These are phyloP conservation scores for Podospora bellae-mahoneyi DNA, from an alignment of 495 filamentous ascomycete genomes.

Conservation along the genomic window DNA sequence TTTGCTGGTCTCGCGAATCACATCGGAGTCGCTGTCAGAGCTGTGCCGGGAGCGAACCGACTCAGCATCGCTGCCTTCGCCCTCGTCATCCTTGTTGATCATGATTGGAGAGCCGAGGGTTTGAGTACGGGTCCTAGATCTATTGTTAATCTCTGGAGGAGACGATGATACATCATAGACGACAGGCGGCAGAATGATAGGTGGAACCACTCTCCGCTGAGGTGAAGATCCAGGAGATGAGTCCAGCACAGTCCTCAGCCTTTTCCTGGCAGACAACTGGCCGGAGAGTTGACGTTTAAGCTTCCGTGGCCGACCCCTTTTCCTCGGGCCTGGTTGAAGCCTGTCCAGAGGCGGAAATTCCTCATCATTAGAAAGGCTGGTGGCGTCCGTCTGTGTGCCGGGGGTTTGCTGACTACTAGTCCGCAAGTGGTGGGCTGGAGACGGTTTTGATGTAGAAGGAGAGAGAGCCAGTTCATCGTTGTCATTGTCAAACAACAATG, in stretches of 20 bases:
- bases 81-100: conserved; percentile 20
- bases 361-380: conserved; percentile 35
- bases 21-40: conserved; percentile 44
- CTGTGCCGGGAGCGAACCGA: conserved; percentile 13
- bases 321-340: conserved; percentile 20
- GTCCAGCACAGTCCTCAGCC: conserved; percentile 19
- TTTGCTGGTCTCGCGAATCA: conserved; percentile 41
- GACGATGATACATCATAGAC: conserved; percentile 29
- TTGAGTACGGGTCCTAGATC: background rate
- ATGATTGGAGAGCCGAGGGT: conserved; percentile 11
- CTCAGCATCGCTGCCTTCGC: conserved; percentile 20
- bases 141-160: conserved; percentile 8
- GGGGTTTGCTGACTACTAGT: conserved; percentile 27
- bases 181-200: conserved; percentile 13
- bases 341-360: conserved; percentile 39
- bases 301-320: conserved; percentile 7
- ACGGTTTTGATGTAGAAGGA: conserved; percentile 30
- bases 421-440: conserved; percentile 19
- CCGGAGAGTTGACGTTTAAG: conserved; percentile 25
- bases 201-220: conserved; percentile 10
- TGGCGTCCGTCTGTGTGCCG: conserved; percentile 30
- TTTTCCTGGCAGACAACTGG: conserved; percentile 23
- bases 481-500: conserved; percentile 23
- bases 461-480: conserved; percentile 33
- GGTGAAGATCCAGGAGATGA: conserved; percentile 27